Evolutionary conservation across 495 filamentous ascomycete genomes (phyloP).

Genomic region (Penicillium coprophilum): DNA sequence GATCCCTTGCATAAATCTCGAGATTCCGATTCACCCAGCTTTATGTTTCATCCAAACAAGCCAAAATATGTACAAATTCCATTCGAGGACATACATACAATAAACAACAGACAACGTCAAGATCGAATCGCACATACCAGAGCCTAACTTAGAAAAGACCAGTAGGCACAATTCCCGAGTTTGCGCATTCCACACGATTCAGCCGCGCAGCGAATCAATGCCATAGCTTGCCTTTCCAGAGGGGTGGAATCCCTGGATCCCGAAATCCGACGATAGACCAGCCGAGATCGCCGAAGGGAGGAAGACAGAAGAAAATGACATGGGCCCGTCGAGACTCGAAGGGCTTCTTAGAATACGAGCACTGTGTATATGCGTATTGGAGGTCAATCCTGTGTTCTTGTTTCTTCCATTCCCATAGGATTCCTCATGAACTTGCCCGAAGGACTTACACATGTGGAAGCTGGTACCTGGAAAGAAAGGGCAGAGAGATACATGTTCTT

Average conservation of each 20-base stretch:
- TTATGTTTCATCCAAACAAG: not conserved
- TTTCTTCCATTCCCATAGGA: conserved; percentile 13
- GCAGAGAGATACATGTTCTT: not conserved
- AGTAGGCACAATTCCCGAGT: not conserved
- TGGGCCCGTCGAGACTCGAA: not conserved
- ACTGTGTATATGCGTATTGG: not conserved
- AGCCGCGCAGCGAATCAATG: not conserved
- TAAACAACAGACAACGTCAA: not conserved
- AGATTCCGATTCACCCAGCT: not conserved
- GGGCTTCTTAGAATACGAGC: not conserved
- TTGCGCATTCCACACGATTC: conserved; percentile 11
- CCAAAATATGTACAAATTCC: not conserved
- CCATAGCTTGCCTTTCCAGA: not conserved
- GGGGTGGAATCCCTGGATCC: conserved; percentile 21
- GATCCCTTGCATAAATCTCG: too few species aligned
- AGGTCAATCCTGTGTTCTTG: not conserved
- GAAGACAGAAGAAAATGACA: not conserved
- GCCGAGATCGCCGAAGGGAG: conserved; percentile 7
- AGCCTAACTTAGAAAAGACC: not conserved
- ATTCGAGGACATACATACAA: not conserved
- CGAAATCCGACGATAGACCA: conserved; percentile 1
- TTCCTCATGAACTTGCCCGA: conserved; percentile 26
- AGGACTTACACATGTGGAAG: conserved; percentile 27
- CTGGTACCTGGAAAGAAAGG: not conserved
- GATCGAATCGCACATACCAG: conserved; percentile 4